phyloP scores from a whole-genome alignment of 805 yeast species.

The Spathaspora hagerdaliae region DNA sequence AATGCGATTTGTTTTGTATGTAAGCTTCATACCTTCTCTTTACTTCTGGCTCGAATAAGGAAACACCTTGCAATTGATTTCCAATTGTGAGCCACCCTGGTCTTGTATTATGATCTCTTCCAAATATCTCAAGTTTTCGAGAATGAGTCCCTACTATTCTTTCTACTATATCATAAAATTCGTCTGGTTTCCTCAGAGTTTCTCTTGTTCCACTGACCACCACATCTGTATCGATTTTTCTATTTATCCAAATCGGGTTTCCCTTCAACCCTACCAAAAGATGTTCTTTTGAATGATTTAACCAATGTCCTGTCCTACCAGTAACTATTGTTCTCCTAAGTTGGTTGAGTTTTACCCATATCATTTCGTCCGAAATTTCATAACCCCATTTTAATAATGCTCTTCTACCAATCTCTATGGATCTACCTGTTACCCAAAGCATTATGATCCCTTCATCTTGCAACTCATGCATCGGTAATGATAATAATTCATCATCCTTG shows the following conservation, averaged over 20 bases:
- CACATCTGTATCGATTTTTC: constrained; percentile 66
- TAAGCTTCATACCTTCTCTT: constrained; percentile 33
- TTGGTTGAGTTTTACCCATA: constrained; percentile 92
- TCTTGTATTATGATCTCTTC: constrained; percentile 78
- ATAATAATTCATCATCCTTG: constrained; percentile 68
- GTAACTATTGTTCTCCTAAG: constrained; percentile 85
- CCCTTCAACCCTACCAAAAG: constrained; percentile 84
- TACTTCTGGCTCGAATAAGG: constrained; percentile 58
- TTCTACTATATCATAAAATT: constrained; percentile 78
- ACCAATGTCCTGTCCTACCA: constrained; percentile 96
- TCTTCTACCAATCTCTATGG: constrained; percentile 81
- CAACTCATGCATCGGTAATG: constrained; percentile 59
- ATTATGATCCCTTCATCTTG: constrained; percentile 83
- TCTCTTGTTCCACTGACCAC: constrained; percentile 83
- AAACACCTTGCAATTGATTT: constrained; percentile 63
- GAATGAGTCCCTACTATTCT: constrained; percentile 74
- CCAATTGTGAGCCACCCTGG: constrained; percentile 93
- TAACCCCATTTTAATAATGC: constrained; percentile 84
- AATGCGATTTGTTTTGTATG: constrained; percentile 4
- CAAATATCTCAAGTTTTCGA: constrained; percentile 84
- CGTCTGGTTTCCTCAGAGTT: constrained; percentile 89
- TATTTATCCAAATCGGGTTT: constrained; percentile 64
- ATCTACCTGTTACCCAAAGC: constrained; percentile 94
- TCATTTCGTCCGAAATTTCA: constrained; percentile 66
- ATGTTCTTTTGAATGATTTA: constrained; percentile 93